Conservation (phyloP, 148 eudicot genomes). For the Polygonum aviculare region DNA sequence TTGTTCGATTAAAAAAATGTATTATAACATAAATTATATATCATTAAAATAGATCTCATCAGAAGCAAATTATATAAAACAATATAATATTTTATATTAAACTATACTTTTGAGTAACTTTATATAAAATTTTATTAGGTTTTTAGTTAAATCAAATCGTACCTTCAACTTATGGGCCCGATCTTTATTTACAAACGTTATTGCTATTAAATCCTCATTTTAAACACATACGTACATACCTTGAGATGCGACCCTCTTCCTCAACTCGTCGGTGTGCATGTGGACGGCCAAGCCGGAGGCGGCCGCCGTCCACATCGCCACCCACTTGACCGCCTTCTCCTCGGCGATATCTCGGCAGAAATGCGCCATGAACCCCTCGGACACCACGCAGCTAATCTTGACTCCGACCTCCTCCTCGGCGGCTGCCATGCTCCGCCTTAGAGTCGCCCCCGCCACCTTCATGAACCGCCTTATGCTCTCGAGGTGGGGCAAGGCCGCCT, state of each 20-base stretch:
- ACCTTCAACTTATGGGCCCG: too few relatives aligned
- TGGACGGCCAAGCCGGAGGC: constrained; percentile 22
- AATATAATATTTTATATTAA: too few relatives aligned
- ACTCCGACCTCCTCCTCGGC: constrained; percentile 22
- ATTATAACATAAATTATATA: too few relatives aligned
- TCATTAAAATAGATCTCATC: too few relatives aligned
- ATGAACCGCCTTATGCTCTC: constrained; percentile 25
- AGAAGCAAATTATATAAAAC: too few relatives aligned
- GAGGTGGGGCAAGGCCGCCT: background rate
- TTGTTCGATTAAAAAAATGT: too few relatives aligned
- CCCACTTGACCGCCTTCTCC: constrained; percentile 26
- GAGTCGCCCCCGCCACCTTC: constrained; percentile 18
- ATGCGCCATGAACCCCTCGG: constrained; percentile 34
- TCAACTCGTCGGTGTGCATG: constrained; percentile 26
- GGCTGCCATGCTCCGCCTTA: constrained; percentile 16
- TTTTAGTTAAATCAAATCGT: too few relatives aligned
- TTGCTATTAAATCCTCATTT: too few relatives aligned
- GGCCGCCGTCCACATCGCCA: constrained; percentile 19
- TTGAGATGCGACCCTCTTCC: constrained; percentile 17
- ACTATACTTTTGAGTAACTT: too few relatives aligned
- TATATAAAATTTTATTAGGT: too few relatives aligned
- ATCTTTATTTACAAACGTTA: too few relatives aligned
- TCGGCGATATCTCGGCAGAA: constrained; percentile 18
- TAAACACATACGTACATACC: constrained; percentile 12
- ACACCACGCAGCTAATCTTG: constrained; percentile 24